Base-by-base conservation (phyloP, 2,329 filamentous ascomycete genomes). In the Cytospora paraplurivora region DNA sequence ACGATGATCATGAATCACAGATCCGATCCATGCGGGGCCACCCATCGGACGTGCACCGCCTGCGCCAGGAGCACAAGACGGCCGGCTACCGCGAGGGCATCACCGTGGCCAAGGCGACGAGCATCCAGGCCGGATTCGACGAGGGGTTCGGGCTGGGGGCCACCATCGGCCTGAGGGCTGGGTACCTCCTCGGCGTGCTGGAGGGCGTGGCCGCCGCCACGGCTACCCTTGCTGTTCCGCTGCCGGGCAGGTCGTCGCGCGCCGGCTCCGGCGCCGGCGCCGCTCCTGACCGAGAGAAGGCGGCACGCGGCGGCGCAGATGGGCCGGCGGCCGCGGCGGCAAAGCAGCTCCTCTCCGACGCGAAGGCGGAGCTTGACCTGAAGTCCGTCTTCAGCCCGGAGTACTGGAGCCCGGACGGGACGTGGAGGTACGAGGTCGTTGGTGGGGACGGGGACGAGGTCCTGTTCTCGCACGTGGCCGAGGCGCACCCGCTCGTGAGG, bases 1-100 rank as follows among this genome's bases (percentile, higher is more conserved):
- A 21, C 3, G 44, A 38, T 7, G n/a, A 53, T 11, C 17, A 38
- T 32, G 10, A 33, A 12, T 15, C 62, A 10, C 41, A 37, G 34
- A 49, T 37, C n/a, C 57, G 32, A 21, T 50, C 7, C 34, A 15
- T 7, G 41, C 33, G 34, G 15, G n/a, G 37, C 59, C 79, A 85
- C 60, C 80, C 78, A 37, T 84, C 80, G 72, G 93, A 96, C 70
- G 84, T 95, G 57, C 86, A 84, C 21, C 87, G 90, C 32, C 83
- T 97, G 17, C 87, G 90, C 70, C 83, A 86, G 50, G 88, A 90
- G 62, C 92, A 97, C 74, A 84, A 87, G 59, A 97, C 91, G 8
- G 88, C 91, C 47, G 95, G 95, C 21, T 98, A 98, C 77, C 89
- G 94, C 64, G 93, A 97, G 71, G 95, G 94, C 52, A 85, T 98